Conservation (phyloP, 257 asterid species). For the Fraxinus quadrangulata region DNA sequence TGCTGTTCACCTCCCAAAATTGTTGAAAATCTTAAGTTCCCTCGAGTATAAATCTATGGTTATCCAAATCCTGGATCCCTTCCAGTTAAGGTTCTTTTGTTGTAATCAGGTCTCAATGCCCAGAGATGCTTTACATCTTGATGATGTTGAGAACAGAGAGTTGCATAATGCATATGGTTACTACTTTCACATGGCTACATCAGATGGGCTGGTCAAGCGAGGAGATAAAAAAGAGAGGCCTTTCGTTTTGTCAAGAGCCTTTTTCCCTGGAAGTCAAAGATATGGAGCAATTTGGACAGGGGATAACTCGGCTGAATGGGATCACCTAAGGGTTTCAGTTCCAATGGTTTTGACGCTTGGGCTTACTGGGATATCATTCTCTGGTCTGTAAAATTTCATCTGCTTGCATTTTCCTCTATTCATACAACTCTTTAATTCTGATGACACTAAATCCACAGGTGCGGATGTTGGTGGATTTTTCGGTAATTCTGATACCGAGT, state of each 20-base stretch:
- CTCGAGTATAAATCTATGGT: not conserved
- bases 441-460: constrained; percentile 48
- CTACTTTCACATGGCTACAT: constrained; percentile 95
- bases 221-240: constrained; percentile 86
- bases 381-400: constrained; percentile 56
- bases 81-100: constrained; percentile 8
- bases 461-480: constrained; percentile 99
- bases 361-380: constrained; percentile 81
- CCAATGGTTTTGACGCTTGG: constrained; percentile 96
- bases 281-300: constrained; percentile 99
- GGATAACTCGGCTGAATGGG: constrained; percentile 97
- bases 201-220: constrained; percentile 87
- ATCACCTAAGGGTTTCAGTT: constrained; percentile 82
- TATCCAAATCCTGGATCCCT: constrained; percentile 5
- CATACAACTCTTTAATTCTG: constrained; percentile 12
- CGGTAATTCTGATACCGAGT: constrained; percentile 88
- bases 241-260: constrained; percentile 90
- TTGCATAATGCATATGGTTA: constrained; percentile 94
- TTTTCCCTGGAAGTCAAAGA: constrained; percentile 92
- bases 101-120: constrained; percentile 83
- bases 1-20: not conserved
- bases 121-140: constrained; percentile 84
- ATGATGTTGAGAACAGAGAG: constrained; percentile 91
- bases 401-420: not conserved
- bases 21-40: not conserved